These are phyloP conservation scores for Grammothele lineata DNA, from an alignment of 768 basidiomycete species.

Conservation along the genomic window DNA sequence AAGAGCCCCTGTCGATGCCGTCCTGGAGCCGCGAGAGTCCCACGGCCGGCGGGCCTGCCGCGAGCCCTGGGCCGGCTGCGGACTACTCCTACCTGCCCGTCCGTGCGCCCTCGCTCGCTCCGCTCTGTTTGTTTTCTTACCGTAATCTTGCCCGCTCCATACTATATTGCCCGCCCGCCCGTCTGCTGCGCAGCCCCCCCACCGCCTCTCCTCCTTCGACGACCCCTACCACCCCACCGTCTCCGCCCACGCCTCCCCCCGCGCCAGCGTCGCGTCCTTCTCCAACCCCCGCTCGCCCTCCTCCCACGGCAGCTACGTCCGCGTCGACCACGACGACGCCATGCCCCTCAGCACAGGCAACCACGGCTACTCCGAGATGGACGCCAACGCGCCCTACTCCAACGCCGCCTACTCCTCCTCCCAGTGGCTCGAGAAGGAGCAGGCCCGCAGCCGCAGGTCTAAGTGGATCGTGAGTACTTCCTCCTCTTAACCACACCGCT, in stretches of 20 bases:
- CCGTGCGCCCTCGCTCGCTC: too few relatives aligned
- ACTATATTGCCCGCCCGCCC: neutral
- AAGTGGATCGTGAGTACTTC: slow-evolving; percentile 53
- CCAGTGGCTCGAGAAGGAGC: slow-evolving; percentile 39
- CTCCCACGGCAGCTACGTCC: slow-evolving; percentile 14
- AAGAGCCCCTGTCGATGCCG: slow-evolving; percentile 2
- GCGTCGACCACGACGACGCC: slow-evolving; percentile 16
- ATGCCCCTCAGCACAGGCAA: slow-evolving; percentile 17
- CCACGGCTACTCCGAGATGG: slow-evolving; percentile 30
- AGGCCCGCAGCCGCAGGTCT: slow-evolving; percentile 28
- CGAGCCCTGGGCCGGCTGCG: neutral
- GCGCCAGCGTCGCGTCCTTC: slow-evolving; percentile 14
- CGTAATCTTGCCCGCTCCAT: too few relatives aligned
- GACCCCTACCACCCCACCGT: slow-evolving; percentile 31
- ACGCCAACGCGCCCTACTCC: slow-evolving; percentile 22
- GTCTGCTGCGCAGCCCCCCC: slow-evolving; percentile 25
- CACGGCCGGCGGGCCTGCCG: neutral
- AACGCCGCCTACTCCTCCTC: slow-evolving; percentile 23
- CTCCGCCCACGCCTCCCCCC: slow-evolving; percentile 12
- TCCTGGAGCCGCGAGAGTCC: slow-evolving; percentile 5
- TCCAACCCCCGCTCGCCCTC: slow-evolving; percentile 6
- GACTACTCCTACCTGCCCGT: slow-evolving; percentile 3
- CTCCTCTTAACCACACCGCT: neutral
- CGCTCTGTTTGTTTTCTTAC: too few relatives aligned
- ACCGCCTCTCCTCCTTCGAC: slow-evolving; percentile 32